Base-by-base conservation (phyloP, 2,329 filamentous ascomycete species). In the Sporothrix protearum region DNA sequence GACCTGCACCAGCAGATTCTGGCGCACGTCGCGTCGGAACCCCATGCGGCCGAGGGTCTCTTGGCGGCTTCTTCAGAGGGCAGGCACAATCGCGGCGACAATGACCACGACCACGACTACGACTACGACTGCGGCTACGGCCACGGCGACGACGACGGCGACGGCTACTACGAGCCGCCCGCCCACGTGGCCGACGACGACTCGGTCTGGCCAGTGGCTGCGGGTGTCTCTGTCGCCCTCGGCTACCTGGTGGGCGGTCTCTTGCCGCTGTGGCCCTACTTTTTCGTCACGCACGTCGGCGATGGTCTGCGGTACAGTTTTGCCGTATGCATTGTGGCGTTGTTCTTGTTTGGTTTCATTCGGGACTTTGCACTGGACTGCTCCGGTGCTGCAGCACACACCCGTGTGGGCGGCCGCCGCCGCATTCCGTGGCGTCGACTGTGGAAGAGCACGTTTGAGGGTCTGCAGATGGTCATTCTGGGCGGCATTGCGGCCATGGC, bases 241-340 rank as follows among this genome's bases (percentile, higher is more conserved):
- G 78, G 78, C 19, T 79, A 79, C 68, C 73, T 79, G 1, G 61
- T 79, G 3, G 78, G 78, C 7, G 78, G 78, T 28, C 71, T 77
- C 47, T 73, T 79, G 9, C 78, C 78, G 1, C 73, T 79, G 28
- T 76, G 78, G 70, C 78, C 78, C 0, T 80, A 79, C 71, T 78
- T 79, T 63, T 75, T 78, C 22, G 76, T 78, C 30, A 45, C 33
- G 1, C 68, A 72, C 14, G 78, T 78, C 4, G 74, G 75, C 59
- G 74, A 78, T 61, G 78, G 78, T 19, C 72, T 80, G 64, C 68
- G 76, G 19, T 79, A 78, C 78, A 80, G 78, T 70, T 78, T 80
- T 68, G 71, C 69, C 19, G 76, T 79, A 25, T 80, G 78, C 68
- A 71, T 78, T 12, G 53, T 77, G 3, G 77, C 78, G 0, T 71